Evolutionary conservation across 73 alveolate genomes (phyloP).

Genomic region (Tetrahymena thermophila): DNA sequence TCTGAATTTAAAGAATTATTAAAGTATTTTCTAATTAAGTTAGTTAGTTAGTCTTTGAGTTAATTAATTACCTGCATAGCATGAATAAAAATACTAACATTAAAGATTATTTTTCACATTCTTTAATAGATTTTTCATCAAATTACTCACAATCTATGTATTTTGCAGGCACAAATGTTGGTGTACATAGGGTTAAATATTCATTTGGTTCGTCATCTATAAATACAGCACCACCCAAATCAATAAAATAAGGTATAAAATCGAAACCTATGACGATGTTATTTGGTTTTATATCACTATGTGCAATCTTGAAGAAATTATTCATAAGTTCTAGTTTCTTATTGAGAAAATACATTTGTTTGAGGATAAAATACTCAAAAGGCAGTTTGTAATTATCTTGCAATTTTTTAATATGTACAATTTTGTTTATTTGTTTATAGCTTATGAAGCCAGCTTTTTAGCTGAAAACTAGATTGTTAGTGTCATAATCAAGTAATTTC

Average conservation of each 20-base stretch:
- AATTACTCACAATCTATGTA: background rate
- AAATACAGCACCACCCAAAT: background rate
- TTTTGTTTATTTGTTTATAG: background rate
- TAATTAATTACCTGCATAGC: background rate
- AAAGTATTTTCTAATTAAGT: background rate
- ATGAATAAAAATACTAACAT: background rate
- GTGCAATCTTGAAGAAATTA: background rate
- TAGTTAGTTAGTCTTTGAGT: too few species aligned
- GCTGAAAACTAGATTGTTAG: background rate
- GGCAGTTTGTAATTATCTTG: background rate
- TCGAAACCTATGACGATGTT: background rate
- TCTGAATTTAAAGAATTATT: too few species aligned
- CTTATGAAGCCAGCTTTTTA: background rate
- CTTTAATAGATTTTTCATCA: background rate
- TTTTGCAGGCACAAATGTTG: background rate
- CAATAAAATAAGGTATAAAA: background rate
- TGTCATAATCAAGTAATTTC: background rate
- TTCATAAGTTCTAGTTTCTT: background rate
- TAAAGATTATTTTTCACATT: background rate
- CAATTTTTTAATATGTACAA: background rate
- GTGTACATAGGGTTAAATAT: background rate
- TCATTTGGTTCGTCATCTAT: background rate
- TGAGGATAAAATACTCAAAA: background rate
- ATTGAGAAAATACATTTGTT: background rate
- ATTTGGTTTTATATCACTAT: background rate